These are phyloP conservation scores for Thielaviopsis euricoi DNA, from an alignment of 2,329 filamentous ascomycete species.

Conservation along the genomic window DNA sequence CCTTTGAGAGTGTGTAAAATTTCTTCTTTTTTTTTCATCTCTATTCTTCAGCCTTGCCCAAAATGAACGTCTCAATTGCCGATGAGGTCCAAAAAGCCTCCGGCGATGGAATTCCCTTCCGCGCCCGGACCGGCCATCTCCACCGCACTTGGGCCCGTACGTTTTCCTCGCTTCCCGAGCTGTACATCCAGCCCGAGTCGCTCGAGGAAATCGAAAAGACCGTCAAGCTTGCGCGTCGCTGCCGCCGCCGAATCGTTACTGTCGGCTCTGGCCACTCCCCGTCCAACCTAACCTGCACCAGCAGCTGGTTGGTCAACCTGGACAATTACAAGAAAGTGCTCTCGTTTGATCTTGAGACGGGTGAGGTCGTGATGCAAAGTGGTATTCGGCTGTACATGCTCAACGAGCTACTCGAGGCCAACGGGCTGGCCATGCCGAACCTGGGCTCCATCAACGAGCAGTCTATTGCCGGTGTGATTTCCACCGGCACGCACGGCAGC, in stretches of 20 bases:
- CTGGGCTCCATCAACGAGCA: constrained; percentile 91
- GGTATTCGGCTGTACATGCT: constrained; percentile 70
- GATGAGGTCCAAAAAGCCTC: constrained; percentile 9
- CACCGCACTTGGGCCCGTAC: constrained; percentile 94
- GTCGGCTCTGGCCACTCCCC: constrained; percentile 90
- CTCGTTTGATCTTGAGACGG: constrained; percentile 47
- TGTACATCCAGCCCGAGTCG: constrained; percentile 73
- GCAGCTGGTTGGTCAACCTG: constrained; percentile 86
- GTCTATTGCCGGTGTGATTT: constrained; percentile 80
- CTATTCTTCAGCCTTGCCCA: not conserved
- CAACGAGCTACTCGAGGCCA: constrained; percentile 53
- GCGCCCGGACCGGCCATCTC: constrained; percentile 51
- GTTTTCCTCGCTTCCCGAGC: constrained; percentile 74
- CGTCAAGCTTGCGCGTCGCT: constrained; percentile 63
- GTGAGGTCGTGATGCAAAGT: constrained; percentile 63
- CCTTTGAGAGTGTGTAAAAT: not conserved
- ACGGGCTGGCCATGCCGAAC: constrained; percentile 76
- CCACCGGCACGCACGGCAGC: constrained; percentile 86
- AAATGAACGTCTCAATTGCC: constrained; percentile 4
- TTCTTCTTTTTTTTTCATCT: not conserved
- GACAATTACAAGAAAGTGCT: constrained; percentile 65
- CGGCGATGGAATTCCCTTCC: constrained; percentile 45
- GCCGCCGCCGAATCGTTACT: constrained; percentile 64
- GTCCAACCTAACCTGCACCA: constrained; percentile 80
- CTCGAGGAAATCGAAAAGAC: constrained; percentile 70